These are phyloP conservation scores for Leucocoprinus leucothites DNA, from an alignment of 768 basidiomycete species.

Conservation along the genomic window DNA sequence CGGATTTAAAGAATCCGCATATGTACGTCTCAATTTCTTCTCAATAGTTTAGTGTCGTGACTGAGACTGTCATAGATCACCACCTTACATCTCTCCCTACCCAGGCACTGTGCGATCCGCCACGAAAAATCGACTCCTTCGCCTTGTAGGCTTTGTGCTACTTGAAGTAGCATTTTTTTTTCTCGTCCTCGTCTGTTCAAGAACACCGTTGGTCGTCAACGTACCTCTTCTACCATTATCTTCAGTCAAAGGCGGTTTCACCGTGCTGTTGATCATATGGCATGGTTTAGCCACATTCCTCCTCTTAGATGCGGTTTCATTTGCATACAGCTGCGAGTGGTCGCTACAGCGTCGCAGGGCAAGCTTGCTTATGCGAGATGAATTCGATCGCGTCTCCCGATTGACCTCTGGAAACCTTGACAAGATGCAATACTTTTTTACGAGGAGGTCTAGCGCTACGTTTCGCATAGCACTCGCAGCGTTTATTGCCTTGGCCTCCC, in stretches of 20 bases:
- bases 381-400: background rate
- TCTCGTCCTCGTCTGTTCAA: background rate
- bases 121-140: background rate
- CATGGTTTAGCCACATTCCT: background rate
- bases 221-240: background rate
- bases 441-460: background rate
- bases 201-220: background rate
- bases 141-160: background rate
- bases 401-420: background rate
- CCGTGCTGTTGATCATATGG: background rate
- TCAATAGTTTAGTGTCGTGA: too few species aligned
- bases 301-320: background rate
- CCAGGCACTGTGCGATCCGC: background rate
- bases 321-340: conserved; percentile 5
- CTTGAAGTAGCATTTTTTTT: background rate
- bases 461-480: background rate
- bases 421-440: background rate
- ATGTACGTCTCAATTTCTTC: too few species aligned
- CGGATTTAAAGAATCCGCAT: too few species aligned
- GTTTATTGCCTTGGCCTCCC: background rate
- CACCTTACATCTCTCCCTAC: too few species aligned
- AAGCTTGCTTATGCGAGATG: background rate
- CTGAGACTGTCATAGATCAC: too few species aligned
- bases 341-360: background rate
- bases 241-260: conserved; percentile 2